Evolutionary conservation across 2,329 filamentous ascomycete species (phyloP).

Genomic region (Microsporum canis): DNA sequence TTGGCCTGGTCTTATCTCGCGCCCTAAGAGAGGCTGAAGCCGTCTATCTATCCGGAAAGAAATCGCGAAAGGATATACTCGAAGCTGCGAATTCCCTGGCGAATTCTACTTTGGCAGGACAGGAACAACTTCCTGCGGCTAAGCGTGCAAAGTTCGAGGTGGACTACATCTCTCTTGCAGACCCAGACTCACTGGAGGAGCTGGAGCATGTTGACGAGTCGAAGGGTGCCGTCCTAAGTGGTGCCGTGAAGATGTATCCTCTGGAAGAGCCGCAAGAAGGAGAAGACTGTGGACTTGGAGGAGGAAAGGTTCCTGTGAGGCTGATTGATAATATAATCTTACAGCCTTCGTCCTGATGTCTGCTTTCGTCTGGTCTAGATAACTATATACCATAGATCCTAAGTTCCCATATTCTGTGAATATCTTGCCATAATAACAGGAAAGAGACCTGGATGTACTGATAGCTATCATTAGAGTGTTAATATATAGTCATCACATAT

Average conservation of each 20-base stretch:
- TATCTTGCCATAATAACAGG: background rate
- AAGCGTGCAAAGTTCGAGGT: slow-evolving; percentile 65
- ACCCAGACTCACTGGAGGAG: slow-evolving; percentile 74
- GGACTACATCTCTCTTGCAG: slow-evolving; percentile 85
- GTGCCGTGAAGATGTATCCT: slow-evolving; percentile 79
- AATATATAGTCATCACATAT: background rate
- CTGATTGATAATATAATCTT: slow-evolving; percentile 90
- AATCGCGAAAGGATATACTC: slow-evolving; percentile 56
- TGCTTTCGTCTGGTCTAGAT: background rate
- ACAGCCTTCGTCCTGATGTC: slow-evolving; percentile 23
- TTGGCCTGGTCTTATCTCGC: slow-evolving; percentile 60
- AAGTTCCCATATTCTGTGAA: background rate
- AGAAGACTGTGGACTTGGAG: slow-evolving; percentile 61
- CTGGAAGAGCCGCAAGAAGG: slow-evolving; percentile 57
- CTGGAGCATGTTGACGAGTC: slow-evolving; percentile 56
- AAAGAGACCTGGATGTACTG: background rate
- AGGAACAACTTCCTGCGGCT: slow-evolving; percentile 47
- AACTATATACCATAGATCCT: background rate
- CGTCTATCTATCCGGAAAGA: slow-evolving; percentile 46
- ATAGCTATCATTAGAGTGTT: background rate
- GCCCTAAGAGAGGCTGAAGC: slow-evolving; percentile 61
- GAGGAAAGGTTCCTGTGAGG: slow-evolving; percentile 63
- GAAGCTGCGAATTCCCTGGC: slow-evolving; percentile 55
- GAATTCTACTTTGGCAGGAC: slow-evolving; percentile 45
- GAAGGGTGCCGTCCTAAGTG: slow-evolving; percentile 73